Conservation (phyloP, 202 grass and related monocot genomes). For the Saccharum hybrid region DNA sequence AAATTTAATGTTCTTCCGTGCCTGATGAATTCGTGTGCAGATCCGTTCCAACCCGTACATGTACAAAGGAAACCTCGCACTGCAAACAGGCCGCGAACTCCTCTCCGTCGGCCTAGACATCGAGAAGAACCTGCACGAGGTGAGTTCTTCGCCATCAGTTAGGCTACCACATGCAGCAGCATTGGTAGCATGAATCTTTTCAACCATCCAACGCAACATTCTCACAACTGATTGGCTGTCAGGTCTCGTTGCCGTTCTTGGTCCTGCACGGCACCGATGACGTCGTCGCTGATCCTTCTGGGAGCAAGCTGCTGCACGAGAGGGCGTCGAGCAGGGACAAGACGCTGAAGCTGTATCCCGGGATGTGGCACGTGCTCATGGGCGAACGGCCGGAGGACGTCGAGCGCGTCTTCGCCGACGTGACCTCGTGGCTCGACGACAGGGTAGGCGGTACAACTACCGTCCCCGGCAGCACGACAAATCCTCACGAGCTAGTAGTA, state of each 20-base stretch:
- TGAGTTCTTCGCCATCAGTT: slow-evolving; percentile 3
- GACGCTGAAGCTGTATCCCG: slow-evolving; percentile 70
- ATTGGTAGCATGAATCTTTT: neutral
- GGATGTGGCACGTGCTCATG: slow-evolving; percentile 77
- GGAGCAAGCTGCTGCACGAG: slow-evolving; percentile 66
- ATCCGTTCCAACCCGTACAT: slow-evolving; percentile 61
- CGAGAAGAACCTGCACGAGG: slow-evolving; percentile 67
- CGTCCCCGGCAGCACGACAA: neutral
- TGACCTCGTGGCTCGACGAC: slow-evolving; percentile 61
- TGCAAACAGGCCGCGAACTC: slow-evolving; percentile 65
- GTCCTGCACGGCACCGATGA: slow-evolving; percentile 70
- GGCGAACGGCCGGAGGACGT: slow-evolving; percentile 59
- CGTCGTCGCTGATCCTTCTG: slow-evolving; percentile 51
- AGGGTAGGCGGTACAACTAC: slow-evolving; percentile 4
- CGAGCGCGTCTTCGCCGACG: slow-evolving; percentile 63
- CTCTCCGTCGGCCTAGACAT: slow-evolving; percentile 55
- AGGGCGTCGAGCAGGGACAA: slow-evolving; percentile 72
- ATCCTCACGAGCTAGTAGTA: neutral
- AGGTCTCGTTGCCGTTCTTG: slow-evolving; percentile 71
- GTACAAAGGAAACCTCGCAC: slow-evolving; percentile 56
- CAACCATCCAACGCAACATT: slow-evolving; percentile 16
- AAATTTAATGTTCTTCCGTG: neutral
- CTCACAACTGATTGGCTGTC: neutral
- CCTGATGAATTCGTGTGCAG: slow-evolving; percentile 31
- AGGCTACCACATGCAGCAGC: neutral